A percentile compares a stretch with the other conserved stretches of the same genome.
Evolutionary conservation across 1,139 yeast genomes (phyloP).

Genomic region (Pneumocystis oryctolagi): DNA sequence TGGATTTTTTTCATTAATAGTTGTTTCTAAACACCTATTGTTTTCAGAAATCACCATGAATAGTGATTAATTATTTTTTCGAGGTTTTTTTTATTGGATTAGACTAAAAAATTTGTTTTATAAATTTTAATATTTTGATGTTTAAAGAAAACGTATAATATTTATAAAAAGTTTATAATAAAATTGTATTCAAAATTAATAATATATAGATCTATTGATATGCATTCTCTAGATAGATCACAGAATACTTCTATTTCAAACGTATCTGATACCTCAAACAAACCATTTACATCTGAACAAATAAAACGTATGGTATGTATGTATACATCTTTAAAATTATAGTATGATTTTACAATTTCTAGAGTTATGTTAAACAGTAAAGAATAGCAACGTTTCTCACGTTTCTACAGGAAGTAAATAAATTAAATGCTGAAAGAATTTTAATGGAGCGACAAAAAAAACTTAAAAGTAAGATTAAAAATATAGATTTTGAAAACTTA

Average conservation of each 20-base stretch:
- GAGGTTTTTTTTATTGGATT: background rate
- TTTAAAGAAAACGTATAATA: background rate
- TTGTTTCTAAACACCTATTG: background rate
- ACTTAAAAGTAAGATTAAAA: constrained; percentile 10
- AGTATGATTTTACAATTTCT: background rate
- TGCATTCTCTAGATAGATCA: background rate
- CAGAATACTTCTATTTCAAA: background rate
- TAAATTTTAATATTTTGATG: background rate
- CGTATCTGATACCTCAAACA: background rate
- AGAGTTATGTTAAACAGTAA: background rate
- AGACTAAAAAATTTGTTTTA: background rate
- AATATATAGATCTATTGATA: background rate
- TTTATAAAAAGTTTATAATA: background rate
- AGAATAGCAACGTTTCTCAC: background rate
- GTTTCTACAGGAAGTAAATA: constrained; percentile 14
- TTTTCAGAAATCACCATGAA: background rate
- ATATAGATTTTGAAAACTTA: constrained; percentile 8
- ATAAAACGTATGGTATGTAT: constrained; percentile 9
- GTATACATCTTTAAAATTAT: background rate
- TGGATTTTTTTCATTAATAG: constrained; percentile 9
- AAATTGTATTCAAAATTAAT: background rate
- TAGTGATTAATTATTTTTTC: background rate
- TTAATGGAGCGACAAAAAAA: constrained; percentile 13
- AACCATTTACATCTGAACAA: constrained; percentile 9
- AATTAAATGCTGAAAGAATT: constrained; percentile 16